Conservation (phyloP, 1,284 basidiomycete species). For the Moesziomyces aphidis region DNA sequence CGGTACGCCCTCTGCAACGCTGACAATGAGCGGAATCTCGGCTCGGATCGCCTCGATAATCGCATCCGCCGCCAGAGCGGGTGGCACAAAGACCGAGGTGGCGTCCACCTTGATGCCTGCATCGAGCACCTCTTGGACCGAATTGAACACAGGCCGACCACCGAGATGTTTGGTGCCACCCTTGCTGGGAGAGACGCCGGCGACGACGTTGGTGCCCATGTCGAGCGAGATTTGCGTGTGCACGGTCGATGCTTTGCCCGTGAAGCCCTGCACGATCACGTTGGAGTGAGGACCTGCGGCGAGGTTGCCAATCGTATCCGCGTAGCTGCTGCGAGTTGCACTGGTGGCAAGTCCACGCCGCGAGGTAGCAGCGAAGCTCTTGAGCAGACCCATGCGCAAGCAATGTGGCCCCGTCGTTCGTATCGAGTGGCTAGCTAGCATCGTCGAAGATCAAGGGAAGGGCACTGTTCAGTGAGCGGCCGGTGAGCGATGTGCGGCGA, state of each 20-base stretch:
- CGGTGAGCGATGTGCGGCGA: too few species aligned
- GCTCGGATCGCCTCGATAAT: conserved; percentile 57
- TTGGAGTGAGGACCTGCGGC: conserved; percentile 42
- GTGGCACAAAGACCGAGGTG: conserved; percentile 57
- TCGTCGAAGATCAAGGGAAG: not conserved
- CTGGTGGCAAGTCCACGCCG: conserved; percentile 15
- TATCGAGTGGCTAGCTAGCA: not conserved
- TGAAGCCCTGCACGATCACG: conserved; percentile 60
- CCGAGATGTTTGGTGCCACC: conserved; percentile 39
- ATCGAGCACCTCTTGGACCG: conserved; percentile 37
- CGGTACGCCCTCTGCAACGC: conserved; percentile 57
- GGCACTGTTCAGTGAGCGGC: too few species aligned
- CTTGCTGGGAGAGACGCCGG: conserved; percentile 50
- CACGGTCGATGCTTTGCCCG: conserved; percentile 52
- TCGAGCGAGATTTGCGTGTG: conserved; percentile 49
- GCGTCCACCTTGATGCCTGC: conserved; percentile 38
- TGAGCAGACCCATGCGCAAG: too few species aligned
- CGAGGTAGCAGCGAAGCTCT: not conserved
- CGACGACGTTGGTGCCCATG: conserved; percentile 58
- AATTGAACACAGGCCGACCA: conserved; percentile 46
- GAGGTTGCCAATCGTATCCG: conserved; percentile 44
- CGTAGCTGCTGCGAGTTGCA: conserved; percentile 10
- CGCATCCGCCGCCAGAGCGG: conserved; percentile 49
- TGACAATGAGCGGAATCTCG: conserved; percentile 56
- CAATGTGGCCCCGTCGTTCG: not conserved